A percentile compares a stretch with the other conserved stretches of the same genome.
These are phyloP conservation scores for Ceratocystis huliohia DNA, from an alignment of 2,329 filamentous ascomycete species.

Conservation along the genomic window DNA sequence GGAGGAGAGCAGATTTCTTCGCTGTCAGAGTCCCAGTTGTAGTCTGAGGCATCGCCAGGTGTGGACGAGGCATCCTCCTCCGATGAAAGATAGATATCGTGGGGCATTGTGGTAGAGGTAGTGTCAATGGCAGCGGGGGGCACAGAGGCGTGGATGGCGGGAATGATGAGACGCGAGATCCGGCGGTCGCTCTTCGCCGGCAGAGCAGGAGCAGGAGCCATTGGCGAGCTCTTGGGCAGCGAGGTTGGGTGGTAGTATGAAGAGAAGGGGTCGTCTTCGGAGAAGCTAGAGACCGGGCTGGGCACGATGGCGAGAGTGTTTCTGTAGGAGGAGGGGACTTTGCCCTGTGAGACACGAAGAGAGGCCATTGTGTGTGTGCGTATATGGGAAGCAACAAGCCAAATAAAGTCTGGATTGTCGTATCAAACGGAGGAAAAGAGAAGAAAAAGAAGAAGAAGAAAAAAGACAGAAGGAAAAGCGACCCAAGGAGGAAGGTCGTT, in stretches of 20 bases:
- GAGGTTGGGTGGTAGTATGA: slow-evolving; percentile 16
- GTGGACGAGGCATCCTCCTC: slow-evolving; percentile 54
- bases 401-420: background rate
- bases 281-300: slow-evolving; percentile 22
- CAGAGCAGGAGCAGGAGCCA: slow-evolving; percentile 29
- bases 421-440: background rate
- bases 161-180: slow-evolving; percentile 32
- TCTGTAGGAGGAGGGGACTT: slow-evolving; percentile 15
- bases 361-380: slow-evolving; percentile 14
- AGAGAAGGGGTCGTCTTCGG: slow-evolving; percentile 17
- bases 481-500: too few species aligned
- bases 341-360: slow-evolving; percentile 13
- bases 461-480: background rate
- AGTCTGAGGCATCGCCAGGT: slow-evolving; percentile 47
- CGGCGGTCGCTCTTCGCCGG: slow-evolving; percentile 35
- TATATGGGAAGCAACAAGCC: background rate
- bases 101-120: slow-evolving; percentile 30
- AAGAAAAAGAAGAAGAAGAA: background rate
- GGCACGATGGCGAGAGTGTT: slow-evolving; percentile 19
- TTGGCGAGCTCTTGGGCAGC: slow-evolving; percentile 13
- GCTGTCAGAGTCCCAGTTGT: slow-evolving; percentile 37
- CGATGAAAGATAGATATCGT: slow-evolving; percentile 51
- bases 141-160: slow-evolving; percentile 8
- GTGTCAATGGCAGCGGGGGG: background rate
- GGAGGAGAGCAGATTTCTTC: slow-evolving; percentile 25